A percentile compares a stretch with the other conserved stretches of the same genome.
These are phyloP conservation scores for Phyllosticta citrichinensis DNA, from an alignment of 2,329 filamentous ascomycete genomes.

Conservation along the genomic window DNA sequence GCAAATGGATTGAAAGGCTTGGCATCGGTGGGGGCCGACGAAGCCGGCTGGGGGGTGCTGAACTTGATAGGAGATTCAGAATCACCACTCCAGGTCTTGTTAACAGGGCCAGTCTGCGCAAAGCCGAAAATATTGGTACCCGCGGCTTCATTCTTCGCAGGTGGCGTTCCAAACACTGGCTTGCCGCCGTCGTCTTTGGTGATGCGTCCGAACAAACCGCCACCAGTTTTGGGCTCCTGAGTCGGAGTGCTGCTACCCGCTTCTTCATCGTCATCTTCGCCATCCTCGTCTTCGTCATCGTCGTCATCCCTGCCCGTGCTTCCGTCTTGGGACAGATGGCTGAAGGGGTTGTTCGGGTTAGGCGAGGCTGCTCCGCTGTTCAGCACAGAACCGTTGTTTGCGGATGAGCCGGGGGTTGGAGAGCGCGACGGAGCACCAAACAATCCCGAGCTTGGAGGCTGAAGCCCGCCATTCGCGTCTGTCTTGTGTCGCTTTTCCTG, in stretches of 20 bases:
- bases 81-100: conserved; percentile 9
- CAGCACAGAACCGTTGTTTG: conserved; percentile 5
- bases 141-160: background rate
- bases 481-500: conserved; percentile 5
- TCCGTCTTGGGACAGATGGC: conserved; percentile 7
- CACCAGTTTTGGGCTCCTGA: background rate
- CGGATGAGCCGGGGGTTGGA: background rate
- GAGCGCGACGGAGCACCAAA: background rate
- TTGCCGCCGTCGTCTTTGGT: conserved; percentile 1
- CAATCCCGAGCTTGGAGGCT: background rate
- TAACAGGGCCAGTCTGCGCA: conserved; percentile 3
- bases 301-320: conserved; percentile 1
- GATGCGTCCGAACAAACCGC: conserved; percentile 6
- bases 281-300: conserved; percentile 3
- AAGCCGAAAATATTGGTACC: conserved; percentile 2
- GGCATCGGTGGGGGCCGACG: conserved; percentile 15
- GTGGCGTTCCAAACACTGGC: background rate
- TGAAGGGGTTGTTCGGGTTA: conserved; percentile 3
- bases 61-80: conserved; percentile 8
- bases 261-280: background rate
- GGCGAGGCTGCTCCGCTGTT: conserved; percentile 7
- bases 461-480: background rate
- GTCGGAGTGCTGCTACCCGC: conserved; percentile 4
- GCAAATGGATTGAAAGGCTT: conserved; percentile 20
- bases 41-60: conserved; percentile 4